These are phyloP conservation scores for Lactarius deliciosus DNA, from an alignment of 768 basidiomycete species.

Conservation along the genomic window DNA sequence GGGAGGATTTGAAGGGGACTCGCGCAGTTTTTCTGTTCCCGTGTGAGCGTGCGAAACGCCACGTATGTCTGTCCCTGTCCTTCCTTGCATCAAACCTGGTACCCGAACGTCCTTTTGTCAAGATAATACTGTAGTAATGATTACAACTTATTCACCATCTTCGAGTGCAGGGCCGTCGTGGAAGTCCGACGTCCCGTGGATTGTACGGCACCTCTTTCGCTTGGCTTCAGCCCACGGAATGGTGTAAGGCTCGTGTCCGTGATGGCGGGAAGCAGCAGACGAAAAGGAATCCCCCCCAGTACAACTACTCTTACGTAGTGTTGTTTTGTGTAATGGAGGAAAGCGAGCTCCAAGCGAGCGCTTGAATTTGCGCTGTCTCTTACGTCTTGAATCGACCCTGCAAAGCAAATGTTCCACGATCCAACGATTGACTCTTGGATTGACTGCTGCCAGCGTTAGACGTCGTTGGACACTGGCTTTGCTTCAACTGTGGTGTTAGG, in stretches of 20 bases:
- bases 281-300: not conserved
- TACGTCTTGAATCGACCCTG: not conserved
- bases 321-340: not conserved
- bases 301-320: not conserved
- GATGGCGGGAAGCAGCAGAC: not conserved
- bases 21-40: not conserved
- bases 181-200: not conserved
- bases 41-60: not conserved
- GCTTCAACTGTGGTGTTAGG: not conserved
- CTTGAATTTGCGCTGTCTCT: conserved; percentile 3
- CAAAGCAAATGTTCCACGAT: not conserved
- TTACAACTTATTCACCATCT: not conserved
- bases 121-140: not conserved
- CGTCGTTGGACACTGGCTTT: not conserved
- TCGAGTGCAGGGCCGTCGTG: not conserved
- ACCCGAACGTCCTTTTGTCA: not conserved
- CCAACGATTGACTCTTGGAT: not conserved
- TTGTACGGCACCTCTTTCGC: not conserved
- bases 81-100: not conserved
- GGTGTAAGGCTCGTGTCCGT: not conserved
- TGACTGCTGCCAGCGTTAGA: not conserved
- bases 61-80: not conserved
- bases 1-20: conserved; percentile 10
- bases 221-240: not conserved
- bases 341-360: conserved; percentile 13